These are phyloP conservation scores for Isatis tinctoria DNA, from an alignment of 345 rosid genomes.

Conservation along the genomic window DNA sequence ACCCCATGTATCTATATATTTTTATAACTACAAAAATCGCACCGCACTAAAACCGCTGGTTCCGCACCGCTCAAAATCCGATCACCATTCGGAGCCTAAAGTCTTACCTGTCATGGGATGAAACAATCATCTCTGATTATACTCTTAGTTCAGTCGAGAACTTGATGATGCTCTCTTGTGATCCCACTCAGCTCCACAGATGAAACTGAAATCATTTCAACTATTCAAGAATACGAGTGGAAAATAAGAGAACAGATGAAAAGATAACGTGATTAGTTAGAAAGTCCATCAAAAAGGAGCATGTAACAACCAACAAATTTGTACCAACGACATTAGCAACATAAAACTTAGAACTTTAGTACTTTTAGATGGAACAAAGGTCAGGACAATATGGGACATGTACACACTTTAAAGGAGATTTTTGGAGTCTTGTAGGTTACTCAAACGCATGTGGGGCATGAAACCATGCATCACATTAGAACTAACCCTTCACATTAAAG, in stretches of 20 bases:
- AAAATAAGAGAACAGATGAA: background rate
- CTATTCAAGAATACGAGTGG: conserved; percentile 3
- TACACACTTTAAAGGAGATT: background rate
- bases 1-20: too few species aligned
- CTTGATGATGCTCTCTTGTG: conserved; percentile 4
- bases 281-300: background rate
- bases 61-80: too few species aligned
- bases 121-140: background rate
- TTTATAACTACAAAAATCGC: too few species aligned
- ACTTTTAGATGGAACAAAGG: background rate
- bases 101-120: conserved; percentile 1
- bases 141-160: background rate
- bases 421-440: background rate
- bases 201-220: background rate
- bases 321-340: background rate
- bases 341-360: background rate
- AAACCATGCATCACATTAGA: background rate
- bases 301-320: background rate
- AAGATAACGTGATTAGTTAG: background rate
- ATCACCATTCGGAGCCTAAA: too few species aligned
- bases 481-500: too few species aligned
- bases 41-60: too few species aligned
- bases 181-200: background rate
- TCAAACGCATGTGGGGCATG: background rate
- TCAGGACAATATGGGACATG: background rate